Evolutionary conservation across 1,284 basidiomycete species (phyloP).

Genomic region (Cronartium ribicola): DNA sequence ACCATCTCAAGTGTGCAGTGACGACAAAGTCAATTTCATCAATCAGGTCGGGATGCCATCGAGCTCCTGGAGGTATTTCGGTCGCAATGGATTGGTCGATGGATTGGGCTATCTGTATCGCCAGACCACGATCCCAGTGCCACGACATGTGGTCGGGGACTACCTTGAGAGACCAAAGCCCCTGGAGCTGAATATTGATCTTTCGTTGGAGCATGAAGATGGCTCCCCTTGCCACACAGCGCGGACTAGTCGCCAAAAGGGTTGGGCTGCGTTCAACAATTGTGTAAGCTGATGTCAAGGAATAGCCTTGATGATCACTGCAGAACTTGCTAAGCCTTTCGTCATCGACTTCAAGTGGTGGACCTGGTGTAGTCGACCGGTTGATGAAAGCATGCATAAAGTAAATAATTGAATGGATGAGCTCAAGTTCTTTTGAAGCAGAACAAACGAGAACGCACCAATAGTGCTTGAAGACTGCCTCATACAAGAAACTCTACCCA

Average conservation of each 20-base stretch:
- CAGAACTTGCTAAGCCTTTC: constrained; percentile 14
- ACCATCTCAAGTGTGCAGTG: constrained; percentile 5
- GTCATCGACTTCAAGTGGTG: constrained; percentile 12
- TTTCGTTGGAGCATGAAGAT: neutral
- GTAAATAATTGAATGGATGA: too few relatives aligned
- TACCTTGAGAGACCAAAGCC: constrained; percentile 7
- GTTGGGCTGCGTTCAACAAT: neutral
- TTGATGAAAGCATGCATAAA: too few relatives aligned
- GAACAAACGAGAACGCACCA: neutral
- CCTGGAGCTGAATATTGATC: neutral
- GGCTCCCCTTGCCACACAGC: neutral
- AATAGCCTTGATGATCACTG: constrained; percentile 1
- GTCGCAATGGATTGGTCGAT: neutral
- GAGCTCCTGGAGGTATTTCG: neutral
- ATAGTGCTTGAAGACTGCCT: constrained; percentile 3
- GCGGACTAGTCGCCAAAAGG: neutral
- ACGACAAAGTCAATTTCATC: constrained; percentile 1
- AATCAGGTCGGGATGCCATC: constrained; percentile 16
- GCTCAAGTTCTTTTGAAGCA: neutral
- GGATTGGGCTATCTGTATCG: constrained; percentile 4
- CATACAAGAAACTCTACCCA: constrained; percentile 24
- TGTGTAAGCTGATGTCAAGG: neutral
- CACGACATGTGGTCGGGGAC: neutral
- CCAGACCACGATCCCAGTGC: constrained; percentile 2
- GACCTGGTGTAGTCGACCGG: neutral